phyloP scores from a whole-genome alignment of 164 flowering plant species.

The Chimonanthus salicifolius region DNA sequence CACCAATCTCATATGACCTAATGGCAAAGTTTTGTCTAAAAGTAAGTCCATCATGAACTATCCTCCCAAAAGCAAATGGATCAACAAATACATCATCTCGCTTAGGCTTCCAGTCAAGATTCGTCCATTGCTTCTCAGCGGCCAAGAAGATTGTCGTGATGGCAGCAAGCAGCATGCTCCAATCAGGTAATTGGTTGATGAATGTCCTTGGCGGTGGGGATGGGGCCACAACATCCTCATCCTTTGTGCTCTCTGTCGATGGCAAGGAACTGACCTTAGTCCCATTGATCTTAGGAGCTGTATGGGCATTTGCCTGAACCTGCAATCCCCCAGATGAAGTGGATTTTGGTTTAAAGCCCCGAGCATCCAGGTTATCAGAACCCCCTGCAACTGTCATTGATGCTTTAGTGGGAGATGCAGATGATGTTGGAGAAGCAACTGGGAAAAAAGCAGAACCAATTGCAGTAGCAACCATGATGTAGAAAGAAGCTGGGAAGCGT shows the following conservation, averaged over 20 bases:
- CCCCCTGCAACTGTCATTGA: conserved; percentile 16
- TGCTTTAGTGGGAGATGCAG: conserved; percentile 24
- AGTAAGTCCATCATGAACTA: conserved; percentile 82
- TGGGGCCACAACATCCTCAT: conserved; percentile 32
- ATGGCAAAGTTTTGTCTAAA: conserved; percentile 84
- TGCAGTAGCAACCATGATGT: conserved; percentile 62
- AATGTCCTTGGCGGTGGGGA: conserved; percentile 67
- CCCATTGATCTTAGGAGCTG: conserved; percentile 80
- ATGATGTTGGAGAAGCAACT: conserved; percentile 17
- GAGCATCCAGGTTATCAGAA: conserved; percentile 39
- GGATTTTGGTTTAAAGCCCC: conserved; percentile 45
- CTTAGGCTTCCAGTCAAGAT: conserved; percentile 94
- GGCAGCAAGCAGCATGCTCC: conserved; percentile 99
- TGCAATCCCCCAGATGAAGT: conserved; percentile 52
- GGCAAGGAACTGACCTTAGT: conserved; percentile 31
- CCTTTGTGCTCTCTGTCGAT: conserved; percentile 25
- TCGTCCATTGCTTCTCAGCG: conserved; percentile 96
- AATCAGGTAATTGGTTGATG: conserved; percentile 52
- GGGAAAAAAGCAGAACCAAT: conserved; percentile 70
- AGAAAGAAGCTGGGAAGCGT: too few species aligned
- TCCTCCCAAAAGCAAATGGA: conserved; percentile 73
- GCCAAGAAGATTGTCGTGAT: conserved; percentile 91
- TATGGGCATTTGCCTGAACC: conserved; percentile 79
- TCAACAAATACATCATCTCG: conserved; percentile 68
- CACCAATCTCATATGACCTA: conserved; percentile 95